Evolutionary conservation across 106 monocot genomes (phyloP), one percentile per base, ranked within the genome.

Genomic region (Dendrobium catenatum): DNA sequence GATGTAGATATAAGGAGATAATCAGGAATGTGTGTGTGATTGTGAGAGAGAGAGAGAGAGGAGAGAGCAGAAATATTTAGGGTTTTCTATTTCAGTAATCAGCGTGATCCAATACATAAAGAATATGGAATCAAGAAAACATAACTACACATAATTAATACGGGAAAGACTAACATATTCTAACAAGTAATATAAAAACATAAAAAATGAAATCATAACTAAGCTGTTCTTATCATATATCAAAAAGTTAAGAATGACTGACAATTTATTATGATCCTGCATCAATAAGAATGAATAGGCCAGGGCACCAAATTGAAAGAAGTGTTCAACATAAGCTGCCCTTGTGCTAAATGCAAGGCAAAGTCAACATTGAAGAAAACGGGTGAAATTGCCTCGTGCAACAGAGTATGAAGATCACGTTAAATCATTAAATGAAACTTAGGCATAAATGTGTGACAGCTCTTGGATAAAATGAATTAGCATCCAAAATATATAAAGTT

Each of bases 401-500:
- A 74, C 18, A 44, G 37, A 42, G 0, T 44, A 42, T 43, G 0
- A 70, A 70, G 27, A 70, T 29, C 8, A 64, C 37, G 16, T 5
- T 5, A 15, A 72, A 73, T 41, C 5, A 29, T 29, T 44, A 20
- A 33, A 81, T 55, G 58, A 61, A 19, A 51, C 41, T 26, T 17
- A 73, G 26, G 4, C 29, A 33, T 54, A 80, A 64, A 67, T 33
- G 58, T 43, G 58, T 43, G 4, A 4, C 22, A 81, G 31, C 76
- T 20, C 26, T 74, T 61, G 10, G 18, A 77, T 51, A 68, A 59
- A 79, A 43, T 20, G 43, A 68, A n/a, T 20, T 43, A 85, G 41
- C 11, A 81, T 56, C 55, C 41, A 41, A 49, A 16, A 76, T n/a
- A 6, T 16, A 76, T 55, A 42, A 56, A 88, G 80, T 81, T 68